A percentile compares a stretch with the other conserved stretches of the same genome.
phyloP scores from a whole-genome alignment of 371 early-diverging fungal species.

The Chytridium lagenaria region DNA sequence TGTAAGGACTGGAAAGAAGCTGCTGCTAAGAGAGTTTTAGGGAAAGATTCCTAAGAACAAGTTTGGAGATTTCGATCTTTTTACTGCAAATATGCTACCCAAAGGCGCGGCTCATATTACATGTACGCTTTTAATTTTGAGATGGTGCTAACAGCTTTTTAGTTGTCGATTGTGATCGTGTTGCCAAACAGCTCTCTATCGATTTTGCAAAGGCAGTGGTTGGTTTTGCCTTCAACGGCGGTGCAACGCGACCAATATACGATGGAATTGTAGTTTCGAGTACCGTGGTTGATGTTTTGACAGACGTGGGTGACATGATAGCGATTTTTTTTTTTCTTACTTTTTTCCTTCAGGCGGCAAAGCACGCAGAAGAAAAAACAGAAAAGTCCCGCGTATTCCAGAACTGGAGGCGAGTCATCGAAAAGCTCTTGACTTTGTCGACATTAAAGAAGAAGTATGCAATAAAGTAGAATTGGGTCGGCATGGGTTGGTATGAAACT shows the following conservation, averaged over 20 bases:
- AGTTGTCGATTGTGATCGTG: slow-evolving; percentile 60
- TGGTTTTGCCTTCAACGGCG: slow-evolving; percentile 75
- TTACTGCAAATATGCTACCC: slow-evolving; percentile 83
- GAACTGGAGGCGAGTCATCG: neutral
- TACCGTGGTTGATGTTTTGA: slow-evolving; percentile 63
- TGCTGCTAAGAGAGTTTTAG: slow-evolving; percentile 37
- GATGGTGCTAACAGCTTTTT: neutral
- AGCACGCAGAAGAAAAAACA: no score
- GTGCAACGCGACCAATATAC: slow-evolving; percentile 69
- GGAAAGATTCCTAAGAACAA: slow-evolving; percentile 81
- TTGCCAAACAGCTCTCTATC: slow-evolving; percentile 76
- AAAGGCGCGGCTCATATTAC: slow-evolving; percentile 76
- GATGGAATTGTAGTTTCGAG: slow-evolving; percentile 77
- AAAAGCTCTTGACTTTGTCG: neutral
- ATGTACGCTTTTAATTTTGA: slow-evolving; percentile 46
- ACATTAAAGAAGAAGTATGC: neutral
- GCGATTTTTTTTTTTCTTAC: slow-evolving; percentile 8
- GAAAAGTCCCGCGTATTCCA: no score
- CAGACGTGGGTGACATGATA: slow-evolving; percentile 57
- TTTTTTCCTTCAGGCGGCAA: neutral
- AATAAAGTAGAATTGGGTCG: no score
- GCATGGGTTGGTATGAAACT: no score
- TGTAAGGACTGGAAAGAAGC: no score
- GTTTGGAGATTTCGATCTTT: slow-evolving; percentile 84
- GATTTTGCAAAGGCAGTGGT: slow-evolving; percentile 85